A percentile compares a stretch with the other conserved stretches of the same genome.
Evolutionary conservation across 192 early-diverging fungal genomes (phyloP).

Genomic region (Allomyces macrogynus): DNA sequence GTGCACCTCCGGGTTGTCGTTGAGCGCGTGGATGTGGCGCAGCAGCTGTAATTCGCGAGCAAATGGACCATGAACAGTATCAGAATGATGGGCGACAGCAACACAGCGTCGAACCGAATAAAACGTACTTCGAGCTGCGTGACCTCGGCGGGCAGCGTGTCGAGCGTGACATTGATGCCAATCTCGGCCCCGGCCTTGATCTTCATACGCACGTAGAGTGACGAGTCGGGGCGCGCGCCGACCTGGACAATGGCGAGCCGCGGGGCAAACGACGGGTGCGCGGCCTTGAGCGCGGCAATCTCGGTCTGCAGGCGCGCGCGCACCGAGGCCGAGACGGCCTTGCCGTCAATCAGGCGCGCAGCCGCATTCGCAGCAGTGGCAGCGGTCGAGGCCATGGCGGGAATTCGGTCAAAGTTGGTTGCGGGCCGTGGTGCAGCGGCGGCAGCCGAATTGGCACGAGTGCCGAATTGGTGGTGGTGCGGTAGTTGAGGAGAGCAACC

Average conservation of each 20-base stretch:
- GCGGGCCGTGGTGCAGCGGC: too few species aligned
- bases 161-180: slow-evolving; percentile 55
- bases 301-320: slow-evolving; percentile 45
- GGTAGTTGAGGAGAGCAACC: too few species aligned
- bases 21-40: slow-evolving; percentile 41
- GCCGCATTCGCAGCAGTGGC: too few species aligned
- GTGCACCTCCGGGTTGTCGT: slow-evolving; percentile 62
- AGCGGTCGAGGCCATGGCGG: too few species aligned
- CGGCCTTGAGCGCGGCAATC: slow-evolving; percentile 37
- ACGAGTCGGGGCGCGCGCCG: slow-evolving; percentile 80
- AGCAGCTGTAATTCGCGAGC: slow-evolving; percentile 29
- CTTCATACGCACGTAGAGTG: slow-evolving; percentile 84
- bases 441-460: too few species aligned
- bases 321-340: slow-evolving; percentile 8
- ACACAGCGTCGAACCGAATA: background rate
- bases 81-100: background rate
- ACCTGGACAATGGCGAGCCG: slow-evolving; percentile 82
- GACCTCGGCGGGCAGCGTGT: slow-evolving; percentile 41
- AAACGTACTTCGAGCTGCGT: slow-evolving; percentile 37
- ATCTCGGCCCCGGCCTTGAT: slow-evolving; percentile 70
- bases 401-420: too few species aligned
- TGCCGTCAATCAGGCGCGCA: too few species aligned
- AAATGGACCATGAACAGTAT: background rate
- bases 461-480: too few species aligned
- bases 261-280: slow-evolving; percentile 51